Evolutionary conservation across 768 basidiomycete genomes (phyloP), one percentile per base, ranked within the genome.

Genomic region (Lactarius indigo): DNA sequence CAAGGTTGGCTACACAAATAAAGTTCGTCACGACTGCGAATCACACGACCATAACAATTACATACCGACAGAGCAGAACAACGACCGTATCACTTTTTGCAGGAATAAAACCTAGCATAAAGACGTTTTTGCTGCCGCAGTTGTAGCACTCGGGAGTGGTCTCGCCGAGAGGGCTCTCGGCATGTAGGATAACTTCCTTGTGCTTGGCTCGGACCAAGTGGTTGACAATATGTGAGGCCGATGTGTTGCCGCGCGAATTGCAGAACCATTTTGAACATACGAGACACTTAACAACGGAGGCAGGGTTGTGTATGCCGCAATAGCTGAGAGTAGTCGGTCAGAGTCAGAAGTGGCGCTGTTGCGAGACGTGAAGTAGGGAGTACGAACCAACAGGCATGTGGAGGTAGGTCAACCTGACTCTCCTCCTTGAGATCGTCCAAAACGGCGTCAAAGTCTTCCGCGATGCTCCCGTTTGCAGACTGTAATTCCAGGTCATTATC

Each of bases 31-130:
- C 23, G 62, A 66, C 67, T 17, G 57, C 42, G 28, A 2, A 63
- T 62, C 18, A 30, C 26, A 58, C 39, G 30, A 47, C 18, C 1
- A 58, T 26, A n/a, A 33, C 52, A 10, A 60, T 17, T 23, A 82
- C 91, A 68, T 73, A 96, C 95, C 96, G 90, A 75, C 96, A 99
- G 20, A 99, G 84, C 20, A 99, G 82, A 39, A 99, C 96, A 41
- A 99, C 97, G 44, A 99, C 97, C 5, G 97, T 98, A 74, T 99
- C 97, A 74, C 92, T 94, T 80, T 99, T 99, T 23, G 97, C 97
- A 3, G 97, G 97, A 73, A 99, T 99, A 74, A 99, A 99, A 4
- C 97, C 97, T 20, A 99, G 85, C 92, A 98, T 95, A 75, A 99
- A 99, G 15, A 98, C 97, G 74, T 99, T 99, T 79, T 97, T 98